Evolutionary conservation across 352 stramenopile genomes (phyloP).

Genomic region (Sclerospora graminicola): DNA sequence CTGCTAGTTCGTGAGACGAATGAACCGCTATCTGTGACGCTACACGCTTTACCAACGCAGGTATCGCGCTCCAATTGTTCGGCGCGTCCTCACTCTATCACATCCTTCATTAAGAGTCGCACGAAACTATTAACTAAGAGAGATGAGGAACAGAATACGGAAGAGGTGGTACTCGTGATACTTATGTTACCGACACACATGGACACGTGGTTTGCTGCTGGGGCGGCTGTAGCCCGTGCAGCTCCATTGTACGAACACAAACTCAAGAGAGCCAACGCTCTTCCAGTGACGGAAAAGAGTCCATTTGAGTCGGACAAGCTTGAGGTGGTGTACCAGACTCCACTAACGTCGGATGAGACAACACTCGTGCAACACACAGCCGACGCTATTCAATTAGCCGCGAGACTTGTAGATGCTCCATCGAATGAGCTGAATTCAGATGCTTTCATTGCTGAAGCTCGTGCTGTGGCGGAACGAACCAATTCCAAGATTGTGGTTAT

Average conservation of each 20-base stretch:
- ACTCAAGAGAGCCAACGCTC: conserved; percentile 21
- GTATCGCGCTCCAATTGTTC: conserved; percentile 63
- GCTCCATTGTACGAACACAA: conserved; percentile 50
- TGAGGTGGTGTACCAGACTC: conserved; percentile 39
- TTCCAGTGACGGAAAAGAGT: conserved; percentile 13
- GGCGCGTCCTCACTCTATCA: conserved; percentile 66
- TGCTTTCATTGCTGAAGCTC: conserved; percentile 79
- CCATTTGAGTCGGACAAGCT: conserved; percentile 28
- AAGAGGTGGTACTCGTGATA: conserved; percentile 43
- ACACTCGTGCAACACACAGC: conserved; percentile 48
- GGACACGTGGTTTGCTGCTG: conserved; percentile 48
- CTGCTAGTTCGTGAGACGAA: conserved; percentile 26
- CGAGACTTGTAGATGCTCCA: conserved; percentile 84
- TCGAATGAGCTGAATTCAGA: conserved; percentile 88
- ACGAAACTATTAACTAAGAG: conserved; percentile 15
- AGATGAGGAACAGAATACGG: conserved; percentile 3
- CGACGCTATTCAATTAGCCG: conserved; percentile 77
- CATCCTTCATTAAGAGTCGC: conserved; percentile 50
- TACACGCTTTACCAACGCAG: conserved; percentile 45
- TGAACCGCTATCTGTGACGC: conserved; percentile 31
- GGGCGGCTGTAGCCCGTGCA: conserved; percentile 37
- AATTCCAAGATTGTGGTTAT: conserved; percentile 70
- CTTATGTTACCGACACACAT: conserved; percentile 41
- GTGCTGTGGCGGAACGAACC: conserved; percentile 46
- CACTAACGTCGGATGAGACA: conserved; percentile 19